Percentiles rank a stretch among this genome's conserved stretches.
phyloP scores from a whole-genome alignment of 148 eudicot species.

The Polygonum aviculare region DNA sequence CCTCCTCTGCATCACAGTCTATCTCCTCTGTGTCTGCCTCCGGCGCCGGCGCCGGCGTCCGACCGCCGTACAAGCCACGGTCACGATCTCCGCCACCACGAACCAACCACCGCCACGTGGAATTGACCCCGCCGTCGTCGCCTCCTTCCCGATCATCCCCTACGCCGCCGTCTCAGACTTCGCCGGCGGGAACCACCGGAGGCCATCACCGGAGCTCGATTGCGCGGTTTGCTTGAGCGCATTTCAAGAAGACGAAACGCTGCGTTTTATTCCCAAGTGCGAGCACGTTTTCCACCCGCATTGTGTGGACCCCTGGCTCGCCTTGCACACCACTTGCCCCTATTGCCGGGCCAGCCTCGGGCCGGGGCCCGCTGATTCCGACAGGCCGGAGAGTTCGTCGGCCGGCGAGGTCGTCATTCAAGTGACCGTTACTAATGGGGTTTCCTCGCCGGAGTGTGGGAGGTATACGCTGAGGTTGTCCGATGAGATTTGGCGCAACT shows the following conservation, averaged over 20 bases:
- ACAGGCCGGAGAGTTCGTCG: not conserved
- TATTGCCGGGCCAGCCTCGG: constrained; percentile 1
- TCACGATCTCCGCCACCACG: not conserved
- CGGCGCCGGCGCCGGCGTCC: not conserved
- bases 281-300: constrained; percentile 2
- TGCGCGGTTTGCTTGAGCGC: constrained; percentile 12
- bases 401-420: not conserved
- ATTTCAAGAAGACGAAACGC: constrained; percentile 1
- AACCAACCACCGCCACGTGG: not conserved
- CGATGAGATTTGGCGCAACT: not conserved
- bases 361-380: not conserved
- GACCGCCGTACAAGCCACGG: not conserved
- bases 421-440: not conserved
- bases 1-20: not conserved
- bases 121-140: not conserved
- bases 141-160: not conserved
- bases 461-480: not conserved
- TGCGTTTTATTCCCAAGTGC: constrained; percentile 7
- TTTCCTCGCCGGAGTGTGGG: not conserved
- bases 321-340: constrained; percentile 5
- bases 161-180: not conserved
- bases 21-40: not conserved
- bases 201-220: not conserved
- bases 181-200: not conserved
- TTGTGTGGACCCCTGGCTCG: constrained; percentile 8